Conservation (phyloP, 305 asterid genomes). For the Nicotiana rustica region DNA sequence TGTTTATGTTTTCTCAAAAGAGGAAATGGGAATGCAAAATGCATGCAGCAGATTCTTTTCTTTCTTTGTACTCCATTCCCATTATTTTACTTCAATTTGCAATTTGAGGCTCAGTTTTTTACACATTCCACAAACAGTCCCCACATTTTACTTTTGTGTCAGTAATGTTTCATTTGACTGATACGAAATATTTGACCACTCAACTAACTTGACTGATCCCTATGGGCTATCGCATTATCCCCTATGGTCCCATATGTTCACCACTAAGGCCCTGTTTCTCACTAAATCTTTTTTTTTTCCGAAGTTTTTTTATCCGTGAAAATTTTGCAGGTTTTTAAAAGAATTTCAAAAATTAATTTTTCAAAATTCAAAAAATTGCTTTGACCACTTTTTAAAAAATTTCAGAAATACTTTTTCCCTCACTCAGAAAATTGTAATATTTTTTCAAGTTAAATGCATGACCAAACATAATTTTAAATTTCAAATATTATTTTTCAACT, state of each 20-base stretch:
- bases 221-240: constrained; percentile 36
- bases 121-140: constrained; percentile 21
- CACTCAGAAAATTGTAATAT: no score
- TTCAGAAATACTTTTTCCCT: no score
- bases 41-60: constrained; percentile 33
- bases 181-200: constrained; percentile 57
- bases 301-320: no score
- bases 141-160: constrained; percentile 53
- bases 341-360: no score
- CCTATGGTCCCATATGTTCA: constrained; percentile 43
- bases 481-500: no score
- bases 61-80: not conserved
- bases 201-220: constrained; percentile 44
- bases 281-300: no score
- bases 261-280: not conserved
- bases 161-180: constrained; percentile 46
- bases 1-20: not conserved
- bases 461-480: no score
- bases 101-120: not conserved
- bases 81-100: not conserved
- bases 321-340: no score
- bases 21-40: constrained; percentile 28
- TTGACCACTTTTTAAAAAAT: no score
- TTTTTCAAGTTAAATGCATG: no score
- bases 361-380: no score